A percentile compares a stretch with the other conserved stretches of the same genome.
phyloP scores from a whole-genome alignment of 352 stramenopile genomes.

The Stephanocyclus meneghinianus region DNA sequence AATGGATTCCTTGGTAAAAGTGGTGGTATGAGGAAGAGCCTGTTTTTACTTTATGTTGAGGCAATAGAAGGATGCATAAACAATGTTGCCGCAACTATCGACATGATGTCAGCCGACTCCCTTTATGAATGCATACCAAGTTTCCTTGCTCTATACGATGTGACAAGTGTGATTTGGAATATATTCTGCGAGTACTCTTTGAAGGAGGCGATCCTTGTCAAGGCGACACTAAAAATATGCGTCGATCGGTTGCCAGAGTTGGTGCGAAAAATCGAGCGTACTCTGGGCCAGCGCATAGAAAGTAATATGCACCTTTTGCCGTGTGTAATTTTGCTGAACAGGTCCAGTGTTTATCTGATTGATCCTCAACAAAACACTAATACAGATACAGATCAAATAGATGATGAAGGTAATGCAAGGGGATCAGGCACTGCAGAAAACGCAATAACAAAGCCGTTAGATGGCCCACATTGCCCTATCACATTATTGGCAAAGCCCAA shows the following conservation, averaged over 20 bases:
- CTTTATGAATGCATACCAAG: conserved; percentile 16
- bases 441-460: neutral
- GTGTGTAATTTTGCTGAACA: neutral
- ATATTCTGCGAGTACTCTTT: conserved; percentile 41
- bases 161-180: conserved; percentile 38
- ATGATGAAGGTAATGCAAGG: neutral
- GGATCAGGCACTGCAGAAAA: neutral
- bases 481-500: conserved; percentile 11
- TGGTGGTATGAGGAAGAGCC: conserved; percentile 31
- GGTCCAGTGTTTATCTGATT: neutral
- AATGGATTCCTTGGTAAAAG: conserved; percentile 39
- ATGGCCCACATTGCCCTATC: neutral
- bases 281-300: conserved; percentile 28
- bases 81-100: conserved; percentile 17
- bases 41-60: conserved; percentile 36
- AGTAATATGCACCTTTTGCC: neutral
- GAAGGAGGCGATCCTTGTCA: conserved; percentile 29
- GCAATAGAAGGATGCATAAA: conserved; percentile 43
- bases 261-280: conserved; percentile 34
- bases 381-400: too few species aligned
- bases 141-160: conserved; percentile 34
- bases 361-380: neutral
- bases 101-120: conserved; percentile 23
- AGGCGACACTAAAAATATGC: conserved; percentile 38
- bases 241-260: conserved; percentile 46